Conservation (phyloP, 225 moss, liverwort and hornwort genomes). For the Asterella californica region DNA sequence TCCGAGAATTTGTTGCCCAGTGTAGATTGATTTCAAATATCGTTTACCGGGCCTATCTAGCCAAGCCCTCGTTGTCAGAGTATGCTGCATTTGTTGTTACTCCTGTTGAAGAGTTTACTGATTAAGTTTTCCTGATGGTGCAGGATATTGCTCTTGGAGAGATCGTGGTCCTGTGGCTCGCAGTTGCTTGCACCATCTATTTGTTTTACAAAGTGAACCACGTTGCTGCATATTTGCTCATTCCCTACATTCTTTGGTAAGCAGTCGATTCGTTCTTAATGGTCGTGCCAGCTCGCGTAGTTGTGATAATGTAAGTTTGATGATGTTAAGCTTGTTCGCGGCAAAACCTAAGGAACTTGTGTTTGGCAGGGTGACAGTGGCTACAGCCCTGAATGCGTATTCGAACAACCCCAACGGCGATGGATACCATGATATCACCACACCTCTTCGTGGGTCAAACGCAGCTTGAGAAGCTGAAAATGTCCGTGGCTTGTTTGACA, state of each 20-base stretch:
- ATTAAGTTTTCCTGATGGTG: background rate
- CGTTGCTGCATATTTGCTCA: constrained; percentile 65
- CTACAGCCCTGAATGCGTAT: constrained; percentile 53
- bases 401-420: constrained; percentile 34
- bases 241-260: constrained; percentile 86
- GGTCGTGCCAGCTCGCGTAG: background rate
- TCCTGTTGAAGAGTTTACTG: background rate
- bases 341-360: too few relatives aligned
- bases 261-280: background rate
- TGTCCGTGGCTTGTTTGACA: background rate
- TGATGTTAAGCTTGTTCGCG: too few relatives aligned
- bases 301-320: too few relatives aligned
- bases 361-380: constrained; percentile 56
- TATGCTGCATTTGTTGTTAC: too few relatives aligned
- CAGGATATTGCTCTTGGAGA: constrained; percentile 67
- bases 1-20: background rate
- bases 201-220: constrained; percentile 54
- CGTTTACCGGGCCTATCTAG: background rate
- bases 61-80: too few relatives aligned
- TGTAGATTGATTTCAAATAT: background rate
- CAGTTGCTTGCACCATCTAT: constrained; percentile 68
- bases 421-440: constrained; percentile 26
- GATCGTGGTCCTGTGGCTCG: constrained; percentile 70
- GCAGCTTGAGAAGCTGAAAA: background rate
- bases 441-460: constrained; percentile 30